These are phyloP conservation scores for Aspergillus hortae DNA, from an alignment of 2,329 filamentous ascomycete genomes.

Conservation along the genomic window DNA sequence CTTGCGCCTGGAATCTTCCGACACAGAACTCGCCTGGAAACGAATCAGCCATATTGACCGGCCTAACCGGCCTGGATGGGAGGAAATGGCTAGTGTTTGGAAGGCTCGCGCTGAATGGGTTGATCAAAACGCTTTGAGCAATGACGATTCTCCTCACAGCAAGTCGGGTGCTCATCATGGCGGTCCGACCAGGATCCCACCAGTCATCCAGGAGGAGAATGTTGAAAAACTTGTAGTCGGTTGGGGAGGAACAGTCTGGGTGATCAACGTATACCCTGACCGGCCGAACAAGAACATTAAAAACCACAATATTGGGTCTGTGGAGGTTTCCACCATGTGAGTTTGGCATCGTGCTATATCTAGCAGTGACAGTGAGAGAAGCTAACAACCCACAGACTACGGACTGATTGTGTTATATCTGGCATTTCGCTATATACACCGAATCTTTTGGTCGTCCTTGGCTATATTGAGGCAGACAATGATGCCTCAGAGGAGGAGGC, in stretches of 20 bases:
- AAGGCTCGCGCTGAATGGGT: conserved; percentile 92
- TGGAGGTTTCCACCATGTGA: conserved; percentile 90
- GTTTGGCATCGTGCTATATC: conserved; percentile 32
- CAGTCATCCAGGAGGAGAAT: conserved; percentile 40
- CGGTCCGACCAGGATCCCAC: conserved; percentile 36
- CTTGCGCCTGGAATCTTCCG: conserved; percentile 69
- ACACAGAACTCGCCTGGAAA: conserved; percentile 87
- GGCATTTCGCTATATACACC: conserved; percentile 95
- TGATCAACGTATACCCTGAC: conserved; percentile 83
- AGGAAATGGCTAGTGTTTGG: conserved; percentile 95
- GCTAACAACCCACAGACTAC: conserved; percentile 58
- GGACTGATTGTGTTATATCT: conserved; percentile 96
- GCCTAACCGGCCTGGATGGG: conserved; percentile 82
- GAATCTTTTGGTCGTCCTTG: conserved; percentile 83
- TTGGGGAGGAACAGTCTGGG: conserved; percentile 95
- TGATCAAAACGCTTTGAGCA: conserved; percentile 74
- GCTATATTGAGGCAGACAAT: conserved; percentile 74
- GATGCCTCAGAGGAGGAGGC: conserved; percentile 57
- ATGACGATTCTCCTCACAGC: conserved; percentile 55
- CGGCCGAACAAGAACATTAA: conserved; percentile 64
- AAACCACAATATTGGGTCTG: conserved; percentile 70
- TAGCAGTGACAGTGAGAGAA: conserved; percentile 1
- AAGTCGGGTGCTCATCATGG: conserved; percentile 35
- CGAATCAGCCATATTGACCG: conserved; percentile 88
- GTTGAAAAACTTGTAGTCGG: conserved; percentile 81